Evolutionary conservation across 192 early-diverging fungal species (phyloP), one percentile per base, ranked within the genome.

Genomic region (Coemansia sp.): DNA sequence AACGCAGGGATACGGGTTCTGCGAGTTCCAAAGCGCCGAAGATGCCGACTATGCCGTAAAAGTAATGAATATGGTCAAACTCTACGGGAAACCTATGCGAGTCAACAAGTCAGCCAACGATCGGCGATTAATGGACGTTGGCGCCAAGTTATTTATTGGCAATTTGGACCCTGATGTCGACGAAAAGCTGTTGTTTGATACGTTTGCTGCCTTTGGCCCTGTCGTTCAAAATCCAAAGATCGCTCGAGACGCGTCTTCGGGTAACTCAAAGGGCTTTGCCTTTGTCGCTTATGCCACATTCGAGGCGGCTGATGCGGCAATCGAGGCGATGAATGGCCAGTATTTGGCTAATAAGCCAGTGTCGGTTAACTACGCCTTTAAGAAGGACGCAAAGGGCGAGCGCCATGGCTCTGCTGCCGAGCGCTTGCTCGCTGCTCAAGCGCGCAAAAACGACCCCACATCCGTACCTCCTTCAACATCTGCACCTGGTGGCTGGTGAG

Each of bases 341-440:
- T 98, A 92, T 77, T 75, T 99, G 77, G 94, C 92, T 78, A 94
- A 95, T 74, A 96, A 96, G 72, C 89, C 91, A 31, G 92, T 99
- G 64, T 89, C 84, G 32, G 96, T 97, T 8, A 83, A 84, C 15
- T 99, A 95, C 84, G 95, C 96, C 2, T 94, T 95, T 72, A 99
- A 98, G 78, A 99, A 99, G 81, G 98, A 99, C 68, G 95, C 95
- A 29, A 95, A 95, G 77, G 98, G 98, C 29, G 96, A 98, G 73
- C 73, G 95, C 19, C 98, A 99, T 70, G 98, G 98, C 62, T 92
- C 92, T 38, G 94, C 94, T 0, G 95, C 76, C 5, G 97, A 99
- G 76, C 87, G 97, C 57, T 73, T 99, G 39, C 84, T 99, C 74
- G 97, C 97, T 0, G 88, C 91, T 1, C 90, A 97, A 81, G 94